A percentile compares a stretch with the other conserved stretches of the same genome.
phyloP scores from a whole-genome alignment of 148 eudicot species.

The Arbutus unedo region DNA sequence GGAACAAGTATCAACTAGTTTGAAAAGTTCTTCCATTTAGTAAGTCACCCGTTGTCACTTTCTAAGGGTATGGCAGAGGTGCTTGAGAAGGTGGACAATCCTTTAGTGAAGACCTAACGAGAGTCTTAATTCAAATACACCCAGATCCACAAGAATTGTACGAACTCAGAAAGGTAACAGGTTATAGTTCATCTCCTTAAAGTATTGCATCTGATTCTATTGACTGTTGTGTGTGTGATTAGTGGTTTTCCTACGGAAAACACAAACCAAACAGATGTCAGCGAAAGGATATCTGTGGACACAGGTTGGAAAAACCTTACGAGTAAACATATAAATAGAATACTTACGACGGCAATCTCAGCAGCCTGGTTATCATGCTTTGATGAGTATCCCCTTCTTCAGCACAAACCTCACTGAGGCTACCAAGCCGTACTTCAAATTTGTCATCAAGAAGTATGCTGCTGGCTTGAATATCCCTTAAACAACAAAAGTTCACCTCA shows the following conservation, averaged over 20 bases:
- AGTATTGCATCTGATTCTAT: neutral
- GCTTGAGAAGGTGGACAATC: no score
- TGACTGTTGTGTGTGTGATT: neutral
- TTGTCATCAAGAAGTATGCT: slow-evolving; percentile 97
- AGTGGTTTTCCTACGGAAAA: neutral
- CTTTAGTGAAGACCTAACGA: no score
- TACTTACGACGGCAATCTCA: slow-evolving; percentile 82
- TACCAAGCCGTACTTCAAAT: slow-evolving; percentile 95
- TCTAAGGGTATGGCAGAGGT: no score
- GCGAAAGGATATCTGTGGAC: neutral
- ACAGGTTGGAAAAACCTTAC: neutral
- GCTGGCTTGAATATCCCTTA: slow-evolving; percentile 95
- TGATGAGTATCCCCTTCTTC: slow-evolving; percentile 89
- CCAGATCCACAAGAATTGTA: no score
- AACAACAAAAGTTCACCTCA: slow-evolving; percentile 16
- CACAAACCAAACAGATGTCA: neutral
- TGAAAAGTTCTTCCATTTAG: no score
- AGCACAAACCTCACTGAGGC: slow-evolving; percentile 65
- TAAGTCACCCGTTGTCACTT: no score
- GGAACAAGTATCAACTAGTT: no score
- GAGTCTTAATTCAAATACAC: no score
- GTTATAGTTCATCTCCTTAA: neutral
- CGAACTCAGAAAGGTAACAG: neutral
- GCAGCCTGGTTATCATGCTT: slow-evolving; percentile 66
- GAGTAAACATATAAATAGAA: neutral